These are phyloP conservation scores for Lyophyllum semitale DNA, from an alignment of 768 basidiomycete genomes.

Conservation along the genomic window DNA sequence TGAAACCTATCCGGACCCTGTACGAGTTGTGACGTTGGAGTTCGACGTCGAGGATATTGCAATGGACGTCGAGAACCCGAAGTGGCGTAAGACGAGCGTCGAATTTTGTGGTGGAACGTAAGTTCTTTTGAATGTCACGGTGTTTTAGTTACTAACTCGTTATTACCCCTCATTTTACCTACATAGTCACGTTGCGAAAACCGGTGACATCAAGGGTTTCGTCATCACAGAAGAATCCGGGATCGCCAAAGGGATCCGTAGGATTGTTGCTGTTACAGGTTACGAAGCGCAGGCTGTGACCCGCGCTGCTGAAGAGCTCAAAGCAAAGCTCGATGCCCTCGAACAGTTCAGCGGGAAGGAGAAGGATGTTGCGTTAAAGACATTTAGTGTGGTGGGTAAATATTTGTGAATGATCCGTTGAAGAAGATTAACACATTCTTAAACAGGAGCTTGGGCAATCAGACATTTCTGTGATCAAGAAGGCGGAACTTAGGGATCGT, in stretches of 20 bases:
- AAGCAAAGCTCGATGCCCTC: constrained; percentile 61
- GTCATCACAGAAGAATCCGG: constrained; percentile 94
- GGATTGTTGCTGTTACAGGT: constrained; percentile 93
- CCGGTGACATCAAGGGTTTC: constrained; percentile 96
- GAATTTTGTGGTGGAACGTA: constrained; percentile 99
- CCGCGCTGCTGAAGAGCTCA: constrained; percentile 64
- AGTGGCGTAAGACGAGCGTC: constrained; percentile 89
- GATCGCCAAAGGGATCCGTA: constrained; percentile 96
- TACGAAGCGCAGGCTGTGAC: constrained; percentile 87
- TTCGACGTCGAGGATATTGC: constrained; percentile 85
- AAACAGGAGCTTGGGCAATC: constrained; percentile 86
- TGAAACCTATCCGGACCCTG: constrained; percentile 96
- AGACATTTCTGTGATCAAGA: constrained; percentile 85
- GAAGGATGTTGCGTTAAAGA: constrained; percentile 88
- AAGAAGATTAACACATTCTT: background rate
- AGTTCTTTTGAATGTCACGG: constrained; percentile 34
- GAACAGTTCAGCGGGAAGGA: constrained; percentile 67
- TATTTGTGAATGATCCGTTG: background rate
- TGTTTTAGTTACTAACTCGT: background rate
- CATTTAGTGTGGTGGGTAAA: constrained; percentile 66
- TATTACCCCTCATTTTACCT: background rate
- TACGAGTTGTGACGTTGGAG: constrained; percentile 91
- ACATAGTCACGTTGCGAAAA: constrained; percentile 87
- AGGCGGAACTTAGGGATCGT: constrained; percentile 77
- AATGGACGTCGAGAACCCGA: constrained; percentile 82